Conservation (phyloP, 1,139 yeast genomes). For the Meyerozyma athensensis region DNA sequence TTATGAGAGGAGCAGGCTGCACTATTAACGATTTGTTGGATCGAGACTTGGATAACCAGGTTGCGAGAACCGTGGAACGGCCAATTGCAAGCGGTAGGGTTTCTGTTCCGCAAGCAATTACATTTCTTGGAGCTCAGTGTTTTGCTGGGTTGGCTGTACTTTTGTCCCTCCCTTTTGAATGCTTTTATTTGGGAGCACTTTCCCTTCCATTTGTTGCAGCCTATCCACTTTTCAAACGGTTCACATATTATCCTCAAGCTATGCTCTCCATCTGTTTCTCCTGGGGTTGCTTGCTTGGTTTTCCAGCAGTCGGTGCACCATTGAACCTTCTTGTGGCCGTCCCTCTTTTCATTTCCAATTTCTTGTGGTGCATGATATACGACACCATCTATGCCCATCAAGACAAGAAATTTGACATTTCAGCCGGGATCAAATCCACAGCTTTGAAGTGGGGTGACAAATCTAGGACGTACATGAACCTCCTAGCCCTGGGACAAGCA, state of each 20-base stretch:
- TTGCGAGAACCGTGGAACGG: constrained; percentile 79
- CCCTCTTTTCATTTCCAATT: constrained; percentile 73
- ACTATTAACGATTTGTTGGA: constrained; percentile 90
- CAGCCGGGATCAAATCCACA: constrained; percentile 91
- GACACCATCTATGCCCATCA: constrained; percentile 98
- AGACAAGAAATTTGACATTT: constrained; percentile 80
- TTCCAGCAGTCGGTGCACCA: constrained; percentile 88
- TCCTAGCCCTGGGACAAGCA: constrained; percentile 63
- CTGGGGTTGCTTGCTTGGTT: constrained; percentile 94
- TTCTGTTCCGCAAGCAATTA: constrained; percentile 63
- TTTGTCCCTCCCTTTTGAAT: constrained; percentile 68
- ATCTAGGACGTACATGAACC: constrained; percentile 64
- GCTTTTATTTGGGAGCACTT: constrained; percentile 78
- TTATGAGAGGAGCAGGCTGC: constrained; percentile 98
- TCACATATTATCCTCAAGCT: constrained; percentile 92
- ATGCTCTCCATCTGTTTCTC: constrained; percentile 78
- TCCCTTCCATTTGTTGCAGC: constrained; percentile 78
- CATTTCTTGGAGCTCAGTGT: constrained; percentile 71
- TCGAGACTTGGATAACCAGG: constrained; percentile 75
- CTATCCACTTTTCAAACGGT: constrained; percentile 89
- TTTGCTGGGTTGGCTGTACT: constrained; percentile 73
- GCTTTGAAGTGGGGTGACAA: constrained; percentile 89
- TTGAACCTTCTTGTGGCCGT: constrained; percentile 70
- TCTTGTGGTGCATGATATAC: constrained; percentile 91
- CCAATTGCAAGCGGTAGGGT: constrained; percentile 91